Conservation (phyloP, 129 eudicot genomes). For the Glebionis coronaria region DNA sequence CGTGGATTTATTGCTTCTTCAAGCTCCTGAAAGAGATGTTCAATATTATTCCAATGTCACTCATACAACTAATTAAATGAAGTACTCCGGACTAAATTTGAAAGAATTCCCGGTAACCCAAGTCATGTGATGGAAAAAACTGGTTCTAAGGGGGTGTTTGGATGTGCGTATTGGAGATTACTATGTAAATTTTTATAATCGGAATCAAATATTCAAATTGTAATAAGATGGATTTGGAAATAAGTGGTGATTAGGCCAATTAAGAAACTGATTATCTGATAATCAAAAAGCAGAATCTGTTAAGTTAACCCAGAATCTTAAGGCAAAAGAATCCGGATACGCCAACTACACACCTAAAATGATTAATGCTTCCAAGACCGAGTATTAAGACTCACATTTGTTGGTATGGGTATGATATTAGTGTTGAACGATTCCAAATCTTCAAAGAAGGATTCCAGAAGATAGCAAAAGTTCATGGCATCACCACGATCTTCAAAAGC, state of each 20-base stretch:
- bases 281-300: too few species aligned
- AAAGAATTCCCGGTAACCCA: not conserved
- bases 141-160: not conserved
- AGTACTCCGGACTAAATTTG: not conserved
- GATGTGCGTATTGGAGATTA: not conserved
- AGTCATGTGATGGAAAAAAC: too few species aligned
- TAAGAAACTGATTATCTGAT: too few species aligned
- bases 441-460: slow-evolving; percentile 69
- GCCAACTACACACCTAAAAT: too few species aligned
- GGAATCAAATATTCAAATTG: too few species aligned
- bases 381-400: slow-evolving; percentile 47
- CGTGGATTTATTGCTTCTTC: slow-evolving; percentile 43
- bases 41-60: not conserved
- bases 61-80: slow-evolving; percentile 2
- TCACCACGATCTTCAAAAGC: slow-evolving; percentile 82
- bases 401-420: slow-evolving; percentile 53
- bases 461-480: slow-evolving; percentile 78
- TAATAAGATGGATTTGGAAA: too few species aligned
- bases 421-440: slow-evolving; percentile 54
- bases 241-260: too few species aligned
- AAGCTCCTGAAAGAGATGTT: slow-evolving; percentile 54
- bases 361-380: not conserved
- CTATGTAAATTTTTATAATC: too few species aligned
- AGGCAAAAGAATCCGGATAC: too few species aligned
- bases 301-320: too few species aligned